These are phyloP conservation scores for Adenanthera pavonina DNA, from an alignment of 306 rosid genomes.

Conservation along the genomic window DNA sequence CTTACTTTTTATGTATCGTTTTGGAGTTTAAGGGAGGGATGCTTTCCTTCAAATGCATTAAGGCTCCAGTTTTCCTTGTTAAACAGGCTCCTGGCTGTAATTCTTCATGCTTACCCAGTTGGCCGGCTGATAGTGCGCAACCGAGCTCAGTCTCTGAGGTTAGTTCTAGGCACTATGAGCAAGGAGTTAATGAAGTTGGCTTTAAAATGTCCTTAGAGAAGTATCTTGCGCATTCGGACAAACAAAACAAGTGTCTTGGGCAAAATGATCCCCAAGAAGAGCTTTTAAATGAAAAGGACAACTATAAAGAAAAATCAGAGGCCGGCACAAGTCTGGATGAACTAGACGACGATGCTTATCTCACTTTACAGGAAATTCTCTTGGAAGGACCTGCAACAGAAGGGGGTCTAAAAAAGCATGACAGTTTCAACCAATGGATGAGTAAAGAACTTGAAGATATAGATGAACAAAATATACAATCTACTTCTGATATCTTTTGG, in stretches of 20 bases:
- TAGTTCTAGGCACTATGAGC: conserved; percentile 42
- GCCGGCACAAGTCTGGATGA: conserved; percentile 48
- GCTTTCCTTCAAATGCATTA: conserved; percentile 28
- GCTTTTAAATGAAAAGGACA: conserved; percentile 42
- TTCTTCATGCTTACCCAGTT: conserved; percentile 42
- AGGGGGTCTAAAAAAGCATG: conserved; percentile 70
- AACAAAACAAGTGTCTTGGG: conserved; percentile 40
- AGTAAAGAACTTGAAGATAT: conserved; percentile 82
- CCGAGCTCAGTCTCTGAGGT: conserved; percentile 41
- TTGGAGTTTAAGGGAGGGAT: neutral
- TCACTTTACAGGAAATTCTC: conserved; percentile 45
- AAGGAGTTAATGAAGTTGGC: conserved; percentile 46
- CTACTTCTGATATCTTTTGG: conserved; percentile 67
- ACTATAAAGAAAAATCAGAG: conserved; percentile 46
- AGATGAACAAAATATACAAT: conserved; percentile 60
- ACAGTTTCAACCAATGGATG: conserved; percentile 91
- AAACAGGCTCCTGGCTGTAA: conserved; percentile 53
- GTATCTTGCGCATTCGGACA: conserved; percentile 36
- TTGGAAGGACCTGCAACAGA: conserved; percentile 53
- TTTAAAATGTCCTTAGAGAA: conserved; percentile 43
- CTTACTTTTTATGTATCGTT: conserved; percentile 11
- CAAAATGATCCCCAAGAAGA: conserved; percentile 45
- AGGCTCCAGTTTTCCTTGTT: conserved; percentile 34
- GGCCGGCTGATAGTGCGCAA: conserved; percentile 51
- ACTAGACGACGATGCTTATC: conserved; percentile 38